Evolutionary conservation across 2,329 filamentous ascomycete genomes (phyloP), one percentile per base, ranked within the genome.

Genomic region (Talaromyces sp.): DNA sequence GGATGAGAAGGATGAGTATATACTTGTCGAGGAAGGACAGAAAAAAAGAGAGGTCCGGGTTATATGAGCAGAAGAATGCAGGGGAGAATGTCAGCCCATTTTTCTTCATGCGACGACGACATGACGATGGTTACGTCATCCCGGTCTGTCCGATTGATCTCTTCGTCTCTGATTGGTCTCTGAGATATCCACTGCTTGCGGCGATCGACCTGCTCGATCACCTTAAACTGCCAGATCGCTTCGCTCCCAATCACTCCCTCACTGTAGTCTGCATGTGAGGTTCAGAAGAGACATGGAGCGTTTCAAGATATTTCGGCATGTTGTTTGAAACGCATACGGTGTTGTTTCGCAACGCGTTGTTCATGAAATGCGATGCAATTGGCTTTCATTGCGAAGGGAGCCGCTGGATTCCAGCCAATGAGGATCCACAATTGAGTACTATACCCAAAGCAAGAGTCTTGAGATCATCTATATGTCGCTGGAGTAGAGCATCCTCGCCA

Each of bases 51-150:
- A n/a, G 8, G 33, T 31, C 19, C 8, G n/a, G 33, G 11, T 22
- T 37, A 28, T 37, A 39, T 39, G 48, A 51, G 19, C 17, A 21
- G 7, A 52, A 25, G 33, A 52, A 52, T 37, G 48, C 31, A 52
- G 28, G 48, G 35, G 48, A 37, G 48, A 33, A 21, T 31, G 19
- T 51, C 3, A 17, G 31, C 19, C 31, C 45, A 48, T 48, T 33
- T n/a, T 31, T 15, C 25, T 25, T 31, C 17, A 8, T 37, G 31
- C 48, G 48, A 52, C 48, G 48, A 36, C 19, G 19, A 52, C 3
- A 52, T 52, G 48, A 51, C 48, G 48, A 52, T 52, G 19, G 48
- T 52, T 52, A 52, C 48, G 48, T 52, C 48, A 52, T 52, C 19
- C 48, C 48, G 48, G 31, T n/a, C 48, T 22, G 31, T 51, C 48